Conservation (phyloP, 768 basidiomycete genomes). For the Boletus eberwhitei region DNA sequence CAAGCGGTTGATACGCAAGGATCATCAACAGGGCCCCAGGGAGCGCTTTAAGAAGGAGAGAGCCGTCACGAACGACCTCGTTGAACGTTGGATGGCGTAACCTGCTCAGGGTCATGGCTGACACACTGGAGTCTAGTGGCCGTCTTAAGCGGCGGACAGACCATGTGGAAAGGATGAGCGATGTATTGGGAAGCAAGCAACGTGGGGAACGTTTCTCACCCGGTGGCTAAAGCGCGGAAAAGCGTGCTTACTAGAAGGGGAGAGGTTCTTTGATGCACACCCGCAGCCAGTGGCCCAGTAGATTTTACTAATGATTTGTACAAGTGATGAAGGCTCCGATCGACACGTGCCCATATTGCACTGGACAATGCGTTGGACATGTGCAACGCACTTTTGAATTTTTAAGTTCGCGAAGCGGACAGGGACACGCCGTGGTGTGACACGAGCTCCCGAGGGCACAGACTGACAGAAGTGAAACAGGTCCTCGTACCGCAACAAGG, state of each 20-base stretch:
- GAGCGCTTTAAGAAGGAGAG: background rate
- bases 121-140: background rate
- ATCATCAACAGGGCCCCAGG: background rate
- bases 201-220: background rate
- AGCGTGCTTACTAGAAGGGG: background rate
- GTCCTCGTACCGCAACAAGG: conserved; percentile 6
- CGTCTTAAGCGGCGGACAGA: background rate
- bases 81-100: too few relatives aligned
- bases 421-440: conserved; percentile 12
- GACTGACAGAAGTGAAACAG: background rate
- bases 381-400: background rate
- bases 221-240: background rate
- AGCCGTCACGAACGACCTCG: background rate
- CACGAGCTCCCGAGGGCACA: background rate
- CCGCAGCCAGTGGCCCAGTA: background rate
- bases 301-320: background rate
- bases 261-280: conserved; percentile 3
- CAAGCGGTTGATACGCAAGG: background rate
- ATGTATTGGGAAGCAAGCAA: background rate
- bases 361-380: background rate
- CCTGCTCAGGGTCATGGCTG: background rate
- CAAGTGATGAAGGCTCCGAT: background rate
- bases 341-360: conserved; percentile 10
- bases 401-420: background rate
- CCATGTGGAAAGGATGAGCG: background rate